Evolutionary conservation across 2,329 filamentous ascomycete genomes (phyloP), one percentile per base, ranked within the genome.

Genomic region (Fusarium pilosicola): DNA sequence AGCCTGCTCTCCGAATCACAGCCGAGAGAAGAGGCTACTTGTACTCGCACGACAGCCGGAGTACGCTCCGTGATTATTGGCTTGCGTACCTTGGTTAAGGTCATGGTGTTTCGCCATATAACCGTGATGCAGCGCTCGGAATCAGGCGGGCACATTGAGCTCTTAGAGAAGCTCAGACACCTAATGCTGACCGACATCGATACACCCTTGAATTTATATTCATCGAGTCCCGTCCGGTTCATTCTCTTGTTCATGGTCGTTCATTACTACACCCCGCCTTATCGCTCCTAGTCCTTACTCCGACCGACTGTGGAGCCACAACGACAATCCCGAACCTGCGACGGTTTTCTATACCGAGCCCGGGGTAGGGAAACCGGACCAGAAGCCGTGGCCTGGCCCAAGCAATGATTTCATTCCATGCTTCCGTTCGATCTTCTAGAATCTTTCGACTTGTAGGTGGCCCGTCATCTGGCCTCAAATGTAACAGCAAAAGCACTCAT

Each of bases 161-260:
- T 71, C 17, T 39, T 62, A 49, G 26, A 24, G 36, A 69, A 58
- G 59, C 69, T 72, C 59, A 65, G 55, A 54, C 22, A 34, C 26
- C 39, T 36, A 59, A 68, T 65, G 24, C 48, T 61, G 20, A 15
- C 59, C 32, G 44, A 18, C 34, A 48, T 44, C 18, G 36, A 60
- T 63, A 42, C 17, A 41, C 28, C 61, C 54, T 59, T 56, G n/a
- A 41, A 52, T 51, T 70, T 70, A 60, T 70, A 70, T 54, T 42
- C 51, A 24, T 62, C 38, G 41, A 55, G 28, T 54, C 51, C 36
- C 55, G 51, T 68, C 76, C 74, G 68, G 57, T 71, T 68, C 71
- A 62, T 73, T 77, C 73, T 74, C 76, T 78, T 76, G 62, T 76
- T 71, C 69, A 71, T 54, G 32, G 58, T 69, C 51, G 42, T 62